Conservation (phyloP, 2,329 filamentous ascomycete genomes). For the Chaetomiaceae sp. region DNA sequence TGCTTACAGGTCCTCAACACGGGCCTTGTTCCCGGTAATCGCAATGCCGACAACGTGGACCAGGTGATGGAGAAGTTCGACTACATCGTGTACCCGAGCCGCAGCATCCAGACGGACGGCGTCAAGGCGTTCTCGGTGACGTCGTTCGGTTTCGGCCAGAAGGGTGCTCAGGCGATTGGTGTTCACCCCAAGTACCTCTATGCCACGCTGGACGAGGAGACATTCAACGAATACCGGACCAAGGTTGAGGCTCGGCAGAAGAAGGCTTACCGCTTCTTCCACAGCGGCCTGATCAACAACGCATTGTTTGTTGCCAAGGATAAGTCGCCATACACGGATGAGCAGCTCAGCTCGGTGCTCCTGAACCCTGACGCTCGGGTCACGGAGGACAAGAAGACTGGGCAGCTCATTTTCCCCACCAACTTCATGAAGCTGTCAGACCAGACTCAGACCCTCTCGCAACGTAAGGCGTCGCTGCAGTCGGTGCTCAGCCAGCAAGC, state of each 20-base stretch:
- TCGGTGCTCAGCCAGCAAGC: slow-evolving; percentile 75
- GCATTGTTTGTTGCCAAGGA: slow-evolving; percentile 94
- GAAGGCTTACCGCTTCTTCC: slow-evolving; percentile 98
- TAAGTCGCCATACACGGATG: slow-evolving; percentile 83
- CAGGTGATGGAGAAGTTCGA: slow-evolving; percentile 96
- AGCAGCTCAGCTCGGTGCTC: slow-evolving; percentile 81
- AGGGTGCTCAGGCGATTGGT: slow-evolving; percentile 95
- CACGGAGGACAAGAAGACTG: slow-evolving; percentile 77
- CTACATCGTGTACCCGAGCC: slow-evolving; percentile 94
- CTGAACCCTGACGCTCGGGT: slow-evolving; percentile 92
- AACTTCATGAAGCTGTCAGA: slow-evolving; percentile 62
- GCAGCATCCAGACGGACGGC: slow-evolving; percentile 92
- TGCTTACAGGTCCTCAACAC: slow-evolving; percentile 92
- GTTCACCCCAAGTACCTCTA: slow-evolving; percentile 95
- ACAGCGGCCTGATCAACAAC: slow-evolving; percentile 98
- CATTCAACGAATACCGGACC: slow-evolving; percentile 74
- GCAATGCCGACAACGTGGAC: slow-evolving; percentile 97
- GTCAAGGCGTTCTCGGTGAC: slow-evolving; percentile 99
- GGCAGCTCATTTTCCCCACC: slow-evolving; percentile 67
- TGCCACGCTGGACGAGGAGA: slow-evolving; percentile 82
- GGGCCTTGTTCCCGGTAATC: slow-evolving; percentile 91
- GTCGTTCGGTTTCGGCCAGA: slow-evolving; percentile 98
- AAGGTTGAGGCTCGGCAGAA: slow-evolving; percentile 94
- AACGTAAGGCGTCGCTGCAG: slow-evolving; percentile 61
- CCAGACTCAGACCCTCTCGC: slow-evolving; percentile 45